These are phyloP conservation scores for Lentinula sp. DNA, from an alignment of 768 basidiomycete genomes.

Conservation along the genomic window DNA sequence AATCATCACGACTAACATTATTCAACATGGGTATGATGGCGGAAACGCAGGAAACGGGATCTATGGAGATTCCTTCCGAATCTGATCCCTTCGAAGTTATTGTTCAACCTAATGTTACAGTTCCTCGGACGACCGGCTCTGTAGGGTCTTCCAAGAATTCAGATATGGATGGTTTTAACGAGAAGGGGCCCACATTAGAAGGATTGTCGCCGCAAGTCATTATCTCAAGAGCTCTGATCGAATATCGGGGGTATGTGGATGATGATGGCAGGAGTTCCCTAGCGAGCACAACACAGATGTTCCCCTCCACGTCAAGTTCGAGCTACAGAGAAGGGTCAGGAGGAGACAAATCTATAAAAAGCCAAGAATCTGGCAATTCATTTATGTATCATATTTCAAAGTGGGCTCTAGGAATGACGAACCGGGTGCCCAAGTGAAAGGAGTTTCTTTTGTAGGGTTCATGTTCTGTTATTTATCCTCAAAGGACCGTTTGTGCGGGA, in stretches of 20 bases:
- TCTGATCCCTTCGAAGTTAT: not conserved
- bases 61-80: too few relatives aligned
- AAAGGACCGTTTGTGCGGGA: too few relatives aligned
- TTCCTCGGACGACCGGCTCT: not conserved
- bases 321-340: not conserved
- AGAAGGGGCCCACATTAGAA: not conserved
- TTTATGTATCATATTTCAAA: not conserved
- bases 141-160: not conserved
- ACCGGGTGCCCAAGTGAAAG: not conserved
- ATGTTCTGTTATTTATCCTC: too few relatives aligned
- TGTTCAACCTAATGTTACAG: not conserved
- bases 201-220: not conserved
- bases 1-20: not conserved
- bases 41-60: not conserved
- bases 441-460: not conserved
- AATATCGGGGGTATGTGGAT: not conserved
- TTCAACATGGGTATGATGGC: conserved; percentile 1
- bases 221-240: not conserved
- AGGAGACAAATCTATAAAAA: not conserved
- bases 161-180: not conserved
- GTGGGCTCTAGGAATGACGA: not conserved
- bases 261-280: not conserved
- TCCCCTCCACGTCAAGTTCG: not conserved
- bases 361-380: not conserved
- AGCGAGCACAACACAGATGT: not conserved